Evolutionary conservation across 148 eudicot genomes (phyloP), one percentile per base, ranked within the genome.

Genomic region (Heliamphora exappendiculata): DNA sequence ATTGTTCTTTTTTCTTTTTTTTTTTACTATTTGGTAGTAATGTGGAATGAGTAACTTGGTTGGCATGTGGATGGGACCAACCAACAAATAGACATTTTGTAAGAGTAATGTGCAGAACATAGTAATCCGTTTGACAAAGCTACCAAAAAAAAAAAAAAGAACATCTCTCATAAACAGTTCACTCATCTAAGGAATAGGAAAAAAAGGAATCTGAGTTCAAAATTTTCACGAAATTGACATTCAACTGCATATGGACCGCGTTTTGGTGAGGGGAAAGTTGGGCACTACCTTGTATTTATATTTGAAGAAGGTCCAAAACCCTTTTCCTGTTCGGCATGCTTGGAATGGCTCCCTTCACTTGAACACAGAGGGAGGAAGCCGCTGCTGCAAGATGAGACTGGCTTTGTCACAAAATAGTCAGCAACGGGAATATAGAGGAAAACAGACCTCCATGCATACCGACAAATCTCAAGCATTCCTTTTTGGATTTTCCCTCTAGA

Each of bases 291-390:
- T 63, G 74, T 73, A 71, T 78, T 72, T 59, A 82, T 84, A 55
- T 80, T 67, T 74, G 82, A 77, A 92, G 87, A 80, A 92, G 91
- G 41, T 86, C 70, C 80, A 88, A 44, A 76, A 94, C 97, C 4
- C 97, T 84, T 74, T 92, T 83, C 62, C 97, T 83, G 37, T 86
- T 84, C 16, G 98, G 98, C 97, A 94, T 94, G 84, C 98, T 94
- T 28, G 98, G 97, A 79, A 94, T 94, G 70, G 98, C 98, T 65
- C 98, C 98, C 81, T 92, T 94, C 74, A 94, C 98, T 92, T 89
- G 93, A 28, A 94, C 92, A 77, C 98, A 94, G 11, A 92, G 89
- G 59, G 98, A 94, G 70, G 98, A 97, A 60, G 98, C 97, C 37
- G 97, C 97, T 82, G 98, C 98, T 94, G 93, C 78, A 80, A 76